Evolutionary conservation across 768 basidiomycete species (phyloP).

Genomic region (Tricholomella constricta): DNA sequence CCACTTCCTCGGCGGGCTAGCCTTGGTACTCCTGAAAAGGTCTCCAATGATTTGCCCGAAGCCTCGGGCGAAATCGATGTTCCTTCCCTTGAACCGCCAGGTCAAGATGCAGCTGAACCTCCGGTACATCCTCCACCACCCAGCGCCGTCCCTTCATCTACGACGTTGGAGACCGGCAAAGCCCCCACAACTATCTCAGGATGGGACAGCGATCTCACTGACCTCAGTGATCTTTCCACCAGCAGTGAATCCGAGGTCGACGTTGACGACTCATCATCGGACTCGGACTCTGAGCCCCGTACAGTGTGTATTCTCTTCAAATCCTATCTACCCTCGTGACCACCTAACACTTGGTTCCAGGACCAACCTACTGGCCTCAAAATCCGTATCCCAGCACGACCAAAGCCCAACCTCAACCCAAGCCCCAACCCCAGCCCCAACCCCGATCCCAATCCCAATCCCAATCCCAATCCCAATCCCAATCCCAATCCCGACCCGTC

Average conservation of each 20-base stretch:
- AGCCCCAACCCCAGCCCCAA: too few relatives aligned
- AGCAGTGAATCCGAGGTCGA: conserved; percentile 23
- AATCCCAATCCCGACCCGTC: too few relatives aligned
- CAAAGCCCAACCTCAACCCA: too few relatives aligned
- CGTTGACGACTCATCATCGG: conserved; percentile 7
- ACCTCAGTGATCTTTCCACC: conserved; percentile 29
- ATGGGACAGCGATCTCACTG: conserved; percentile 38
- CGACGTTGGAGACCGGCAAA: not conserved
- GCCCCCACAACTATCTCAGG: conserved; percentile 14
- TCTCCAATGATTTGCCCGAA: not conserved
- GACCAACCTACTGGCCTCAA: conserved; percentile 25
- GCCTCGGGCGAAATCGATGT: not conserved
- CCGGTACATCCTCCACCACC: not conserved
- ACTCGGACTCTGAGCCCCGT: conserved; percentile 5
- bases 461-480: too few relatives aligned
- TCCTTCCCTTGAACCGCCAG: not conserved
- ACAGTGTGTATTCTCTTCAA: not conserved
- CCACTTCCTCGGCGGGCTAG: not conserved
- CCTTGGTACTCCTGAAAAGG: not conserved
- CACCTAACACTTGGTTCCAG: not conserved
- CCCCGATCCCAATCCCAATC: too few relatives aligned
- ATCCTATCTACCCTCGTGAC: not conserved
- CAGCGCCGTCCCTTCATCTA: not conserved
- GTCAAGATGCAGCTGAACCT: not conserved
- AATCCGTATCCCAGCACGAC: conserved; percentile 36